These are phyloP conservation scores for Orychophragmus violaceus DNA, from an alignment of 345 rosid genomes.

Conservation along the genomic window DNA sequence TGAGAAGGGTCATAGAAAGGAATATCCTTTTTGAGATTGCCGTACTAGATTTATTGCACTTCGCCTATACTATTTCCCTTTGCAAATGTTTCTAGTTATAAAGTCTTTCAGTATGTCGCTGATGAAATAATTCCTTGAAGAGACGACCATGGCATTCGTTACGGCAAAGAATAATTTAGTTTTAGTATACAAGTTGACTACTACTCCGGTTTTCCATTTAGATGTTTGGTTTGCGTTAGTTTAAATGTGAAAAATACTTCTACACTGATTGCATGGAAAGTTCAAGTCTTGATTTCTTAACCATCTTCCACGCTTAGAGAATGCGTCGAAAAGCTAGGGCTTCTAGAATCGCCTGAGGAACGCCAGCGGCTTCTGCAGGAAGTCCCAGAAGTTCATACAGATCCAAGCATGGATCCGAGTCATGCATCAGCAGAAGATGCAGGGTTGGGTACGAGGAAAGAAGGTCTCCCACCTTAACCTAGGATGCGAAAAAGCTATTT, in stretches of 20 bases:
- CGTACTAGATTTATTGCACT: constrained; percentile 2
- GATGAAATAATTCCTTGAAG: neutral
- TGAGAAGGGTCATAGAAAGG: constrained; percentile 63
- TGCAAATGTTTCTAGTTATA: neutral
- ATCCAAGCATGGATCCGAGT: constrained; percentile 48
- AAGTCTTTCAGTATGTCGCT: neutral
- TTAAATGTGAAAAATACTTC: neutral
- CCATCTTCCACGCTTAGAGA: constrained; percentile 68
- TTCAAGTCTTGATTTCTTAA: constrained; percentile 39
- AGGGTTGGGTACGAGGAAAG: constrained; percentile 38
- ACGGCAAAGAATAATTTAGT: neutral
- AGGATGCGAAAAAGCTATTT: constrained; percentile 13
- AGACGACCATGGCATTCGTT: neutral
- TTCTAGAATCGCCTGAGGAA: constrained; percentile 62
- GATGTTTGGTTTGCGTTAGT: neutral
- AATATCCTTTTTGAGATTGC: constrained; percentile 62
- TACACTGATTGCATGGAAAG: constrained; percentile 7
- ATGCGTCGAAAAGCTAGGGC: constrained; percentile 66
- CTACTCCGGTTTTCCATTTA: neutral
- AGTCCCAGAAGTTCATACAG: constrained; percentile 58
- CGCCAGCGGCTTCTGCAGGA: constrained; percentile 57
- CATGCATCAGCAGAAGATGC: constrained; percentile 42
- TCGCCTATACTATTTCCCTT: neutral
- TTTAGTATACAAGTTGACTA: neutral
- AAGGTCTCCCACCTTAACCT: constrained; percentile 38